Conservation (phyloP, 208 protist species). For the Trypanosomatidae sp. region DNA sequence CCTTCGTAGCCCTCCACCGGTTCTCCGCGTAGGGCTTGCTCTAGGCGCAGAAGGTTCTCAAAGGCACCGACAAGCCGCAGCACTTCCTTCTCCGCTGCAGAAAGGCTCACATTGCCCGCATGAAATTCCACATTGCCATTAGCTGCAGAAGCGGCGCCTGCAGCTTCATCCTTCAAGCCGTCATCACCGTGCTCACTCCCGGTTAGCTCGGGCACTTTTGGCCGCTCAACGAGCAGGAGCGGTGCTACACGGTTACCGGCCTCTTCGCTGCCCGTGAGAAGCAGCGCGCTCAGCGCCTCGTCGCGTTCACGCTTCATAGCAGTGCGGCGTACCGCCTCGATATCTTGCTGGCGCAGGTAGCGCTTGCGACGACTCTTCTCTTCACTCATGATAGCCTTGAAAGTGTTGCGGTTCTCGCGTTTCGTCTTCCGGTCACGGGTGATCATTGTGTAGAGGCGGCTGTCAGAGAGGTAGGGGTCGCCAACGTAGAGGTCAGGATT, state of each 20-base stretch:
- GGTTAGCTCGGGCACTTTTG: neutral
- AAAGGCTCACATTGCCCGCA: conserved; percentile 5
- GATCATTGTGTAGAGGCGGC: conserved; percentile 92
- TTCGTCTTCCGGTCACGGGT: conserved; percentile 83
- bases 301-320: conserved; percentile 90
- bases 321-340: conserved; percentile 65
- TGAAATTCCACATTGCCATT: neutral
- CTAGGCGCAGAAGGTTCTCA: conserved; percentile 78
- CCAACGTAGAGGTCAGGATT: conserved; percentile 83
- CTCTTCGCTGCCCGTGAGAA: conserved; percentile 29
- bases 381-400: conserved; percentile 83
- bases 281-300: conserved; percentile 63
- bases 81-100: conserved; percentile 38
- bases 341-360: conserved; percentile 71
- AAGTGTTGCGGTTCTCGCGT: conserved; percentile 65
- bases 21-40: conserved; percentile 29
- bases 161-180: neutral
- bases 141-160: conserved; percentile 1
- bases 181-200: neutral
- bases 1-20: conserved; percentile 17
- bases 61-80: conserved; percentile 76
- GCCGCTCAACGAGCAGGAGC: conserved; percentile 11
- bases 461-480: conserved; percentile 78
- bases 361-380: conserved; percentile 74
- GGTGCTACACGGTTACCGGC: neutral